Conservation (phyloP, 73 alveolate genomes). For the Paramecium biaurelia region DNA sequence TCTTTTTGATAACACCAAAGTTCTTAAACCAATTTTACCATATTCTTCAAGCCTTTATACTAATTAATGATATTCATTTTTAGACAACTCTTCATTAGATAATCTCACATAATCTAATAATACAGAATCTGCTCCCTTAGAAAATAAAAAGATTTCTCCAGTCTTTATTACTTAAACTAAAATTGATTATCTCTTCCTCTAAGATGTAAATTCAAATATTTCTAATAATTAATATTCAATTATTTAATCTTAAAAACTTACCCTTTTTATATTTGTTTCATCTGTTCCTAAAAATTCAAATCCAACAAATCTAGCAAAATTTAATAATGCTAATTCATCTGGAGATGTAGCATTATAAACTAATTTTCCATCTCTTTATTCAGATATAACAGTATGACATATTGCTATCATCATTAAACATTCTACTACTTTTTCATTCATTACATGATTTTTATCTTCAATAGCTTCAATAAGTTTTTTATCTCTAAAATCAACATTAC, state of each 20-base stretch:
- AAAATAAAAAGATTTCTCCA: constrained; percentile 62
- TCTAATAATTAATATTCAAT: constrained; percentile 73
- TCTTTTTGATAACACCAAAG: constrained; percentile 79
- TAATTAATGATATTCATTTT: background rate
- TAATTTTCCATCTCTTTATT: constrained; percentile 67
- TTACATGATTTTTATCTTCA: background rate
- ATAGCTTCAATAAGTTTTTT: constrained; percentile 25
- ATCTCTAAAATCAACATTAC: constrained; percentile 67
- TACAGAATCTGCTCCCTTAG: constrained; percentile 79
- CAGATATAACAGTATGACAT: constrained; percentile 76
- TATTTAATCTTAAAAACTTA: constrained; percentile 69
- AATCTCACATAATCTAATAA: constrained; percentile 30
- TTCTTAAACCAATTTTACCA: constrained; percentile 75
- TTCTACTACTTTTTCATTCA: background rate
- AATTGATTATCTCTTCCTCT: constrained; percentile 88
- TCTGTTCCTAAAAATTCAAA: constrained; percentile 68
- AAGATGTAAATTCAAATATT: constrained; percentile 81
- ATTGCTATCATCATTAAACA: constrained; percentile 63
- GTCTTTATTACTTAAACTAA: constrained; percentile 73
- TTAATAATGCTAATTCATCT: constrained; percentile 88
- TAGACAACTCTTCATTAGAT: background rate
- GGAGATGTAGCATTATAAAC: constrained; percentile 84
- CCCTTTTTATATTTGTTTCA: constrained; percentile 9
- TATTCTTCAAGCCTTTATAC: constrained; percentile 35
- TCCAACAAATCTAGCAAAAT: constrained; percentile 80